Evolutionary conservation across 2,329 filamentous ascomycete genomes (phyloP).

Genomic region (Colletotrichum limetticola): DNA sequence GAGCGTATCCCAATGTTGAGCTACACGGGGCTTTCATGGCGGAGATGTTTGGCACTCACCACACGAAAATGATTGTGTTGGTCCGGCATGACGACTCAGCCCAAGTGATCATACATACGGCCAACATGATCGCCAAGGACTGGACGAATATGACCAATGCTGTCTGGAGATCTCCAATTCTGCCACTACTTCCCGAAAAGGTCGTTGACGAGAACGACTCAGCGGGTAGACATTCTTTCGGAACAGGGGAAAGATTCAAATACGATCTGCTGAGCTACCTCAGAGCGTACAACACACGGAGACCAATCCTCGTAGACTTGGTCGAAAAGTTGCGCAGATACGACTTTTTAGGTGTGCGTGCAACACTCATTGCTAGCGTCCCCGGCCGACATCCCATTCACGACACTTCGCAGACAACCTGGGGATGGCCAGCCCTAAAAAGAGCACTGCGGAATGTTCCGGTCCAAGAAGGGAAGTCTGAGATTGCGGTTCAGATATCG

Average conservation of each 20-base stretch:
- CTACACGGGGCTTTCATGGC: constrained; percentile 82
- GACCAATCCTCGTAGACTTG: constrained; percentile 64
- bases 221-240: constrained; percentile 3
- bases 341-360: constrained; percentile 77
- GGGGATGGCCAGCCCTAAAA: constrained; percentile 79
- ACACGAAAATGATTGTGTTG: constrained; percentile 87
- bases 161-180: constrained; percentile 79
- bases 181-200: constrained; percentile 59
- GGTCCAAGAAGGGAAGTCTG: constrained; percentile 50
- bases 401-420: constrained; percentile 65
- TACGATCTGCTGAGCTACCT: constrained; percentile 79
- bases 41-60: constrained; percentile 87
- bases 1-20: constrained; percentile 72
- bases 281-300: constrained; percentile 70
- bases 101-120: constrained; percentile 86
- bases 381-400: constrained; percentile 72
- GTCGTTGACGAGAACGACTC: not conserved
- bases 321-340: constrained; percentile 67
- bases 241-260: constrained; percentile 75
- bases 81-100: constrained; percentile 80
- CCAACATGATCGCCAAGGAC: constrained; percentile 89
- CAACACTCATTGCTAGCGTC: constrained; percentile 80
- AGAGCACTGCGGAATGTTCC: constrained; percentile 68
- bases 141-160: constrained; percentile 91
- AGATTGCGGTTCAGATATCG: constrained; percentile 75